phyloP scores from a whole-genome alignment of 2,329 filamentous ascomycete species.

The Ophiostoma pallidulum region DNA sequence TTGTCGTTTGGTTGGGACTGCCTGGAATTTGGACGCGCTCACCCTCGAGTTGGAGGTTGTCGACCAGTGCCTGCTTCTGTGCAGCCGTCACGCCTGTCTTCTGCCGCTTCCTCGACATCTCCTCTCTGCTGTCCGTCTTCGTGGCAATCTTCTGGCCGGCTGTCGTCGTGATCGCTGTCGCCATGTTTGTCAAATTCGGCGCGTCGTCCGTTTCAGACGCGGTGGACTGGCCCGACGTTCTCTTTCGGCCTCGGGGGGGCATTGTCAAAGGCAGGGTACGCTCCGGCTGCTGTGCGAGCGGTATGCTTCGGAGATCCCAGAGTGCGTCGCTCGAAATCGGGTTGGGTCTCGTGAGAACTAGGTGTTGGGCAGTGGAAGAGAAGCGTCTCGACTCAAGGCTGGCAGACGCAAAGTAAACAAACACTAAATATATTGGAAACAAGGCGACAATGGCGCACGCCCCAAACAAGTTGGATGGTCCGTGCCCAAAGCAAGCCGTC shows the following conservation, averaged over 20 bases:
- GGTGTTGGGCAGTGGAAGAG: no score
- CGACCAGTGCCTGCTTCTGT: slow-evolving; percentile 80
- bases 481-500: slow-evolving; percentile 6
- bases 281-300: no score
- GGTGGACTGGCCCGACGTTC: slow-evolving; percentile 32
- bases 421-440: slow-evolving; percentile 6
- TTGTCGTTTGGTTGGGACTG: background rate
- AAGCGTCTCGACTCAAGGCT: no score
- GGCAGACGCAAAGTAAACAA: slow-evolving; percentile 15
- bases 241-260: slow-evolving; percentile 39
- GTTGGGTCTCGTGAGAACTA: no score
- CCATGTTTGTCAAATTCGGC: slow-evolving; percentile 10
- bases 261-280: no score
- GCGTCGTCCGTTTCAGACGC: slow-evolving; percentile 21
- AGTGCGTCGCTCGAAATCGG: no score
- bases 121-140: slow-evolving; percentile 26
- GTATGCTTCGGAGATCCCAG: no score
- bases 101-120: slow-evolving; percentile 55
- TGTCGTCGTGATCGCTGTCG: background rate
- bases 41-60: slow-evolving; percentile 87
- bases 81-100: slow-evolving; percentile 51
- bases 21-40: slow-evolving; percentile 25
- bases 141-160: slow-evolving; percentile 24
- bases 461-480: no score
- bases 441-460: no score